Evolutionary conservation across 345 rosid genomes (phyloP).

Genomic region (Eucalyptus cloeziana): DNA sequence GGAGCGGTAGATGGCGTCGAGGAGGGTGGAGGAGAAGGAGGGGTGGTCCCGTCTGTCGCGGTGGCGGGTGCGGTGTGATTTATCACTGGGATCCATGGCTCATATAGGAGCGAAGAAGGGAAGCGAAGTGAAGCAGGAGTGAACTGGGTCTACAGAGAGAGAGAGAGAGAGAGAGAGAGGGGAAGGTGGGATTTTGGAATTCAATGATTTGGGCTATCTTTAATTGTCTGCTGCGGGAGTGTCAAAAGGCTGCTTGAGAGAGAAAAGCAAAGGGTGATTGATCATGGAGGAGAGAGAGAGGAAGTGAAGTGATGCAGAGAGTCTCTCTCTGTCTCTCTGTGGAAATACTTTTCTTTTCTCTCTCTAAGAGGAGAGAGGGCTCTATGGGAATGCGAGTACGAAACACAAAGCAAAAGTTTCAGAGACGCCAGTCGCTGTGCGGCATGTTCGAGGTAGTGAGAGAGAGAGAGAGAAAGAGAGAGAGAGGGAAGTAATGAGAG

Average conservation of each 20-base stretch:
- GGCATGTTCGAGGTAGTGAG: not conserved
- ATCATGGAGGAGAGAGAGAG: not conserved
- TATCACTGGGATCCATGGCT: not conserved
- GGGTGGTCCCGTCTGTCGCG: conserved; percentile 8
- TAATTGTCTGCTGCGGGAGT: not conserved
- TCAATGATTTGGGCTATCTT: not conserved
- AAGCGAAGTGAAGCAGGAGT: not conserved
- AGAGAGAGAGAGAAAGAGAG: not conserved
- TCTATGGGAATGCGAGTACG: not conserved
- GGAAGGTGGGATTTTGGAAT: not conserved
- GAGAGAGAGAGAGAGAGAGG: not conserved
- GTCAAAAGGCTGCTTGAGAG: not conserved
- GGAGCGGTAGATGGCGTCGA: conserved; percentile 73
- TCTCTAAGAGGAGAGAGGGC: not conserved
- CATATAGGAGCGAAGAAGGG: not conserved
- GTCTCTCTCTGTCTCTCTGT: not conserved
- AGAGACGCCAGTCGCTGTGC: not conserved
- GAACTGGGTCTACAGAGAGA: not conserved
- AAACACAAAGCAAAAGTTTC: not conserved
- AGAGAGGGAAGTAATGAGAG: not conserved
- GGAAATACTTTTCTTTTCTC: not conserved
- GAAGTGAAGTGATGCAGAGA: not conserved
- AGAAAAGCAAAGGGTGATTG: not conserved
- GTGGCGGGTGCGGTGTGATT: not conserved
- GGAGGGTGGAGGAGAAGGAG: conserved; percentile 82